Conservation (phyloP, 2,329 filamentous ascomycete species). For the Monilinia polystroma region DNA sequence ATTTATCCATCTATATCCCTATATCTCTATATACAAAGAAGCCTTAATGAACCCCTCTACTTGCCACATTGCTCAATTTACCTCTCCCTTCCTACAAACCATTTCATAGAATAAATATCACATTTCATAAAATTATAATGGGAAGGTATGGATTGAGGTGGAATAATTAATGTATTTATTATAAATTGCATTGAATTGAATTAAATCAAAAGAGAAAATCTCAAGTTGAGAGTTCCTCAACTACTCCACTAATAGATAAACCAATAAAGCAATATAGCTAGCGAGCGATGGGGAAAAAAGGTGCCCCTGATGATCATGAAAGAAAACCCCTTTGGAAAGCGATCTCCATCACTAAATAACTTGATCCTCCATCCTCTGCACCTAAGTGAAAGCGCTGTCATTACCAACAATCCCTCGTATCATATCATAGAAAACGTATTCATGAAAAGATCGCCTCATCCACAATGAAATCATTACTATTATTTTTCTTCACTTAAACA, state of each 20-base stretch:
- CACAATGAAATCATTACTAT: neutral
- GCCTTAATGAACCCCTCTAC: too few relatives aligned
- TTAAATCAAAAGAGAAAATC: neutral
- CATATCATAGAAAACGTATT: neutral
- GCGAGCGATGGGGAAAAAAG: neutral
- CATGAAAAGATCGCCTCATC: neutral
- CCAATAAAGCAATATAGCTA: neutral
- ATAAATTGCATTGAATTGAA: neutral
- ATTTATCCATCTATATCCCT: too few relatives aligned
- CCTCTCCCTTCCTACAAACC: too few relatives aligned
- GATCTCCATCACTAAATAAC: neutral
- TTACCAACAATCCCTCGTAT: neutral
- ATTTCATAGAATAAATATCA: too few relatives aligned
- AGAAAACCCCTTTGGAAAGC: neutral
- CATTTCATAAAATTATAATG: too few relatives aligned
- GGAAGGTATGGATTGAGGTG: too few relatives aligned
- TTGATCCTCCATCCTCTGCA: neutral
- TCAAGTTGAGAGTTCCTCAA: neutral
- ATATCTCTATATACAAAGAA: too few relatives aligned
- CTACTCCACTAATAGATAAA: neutral
- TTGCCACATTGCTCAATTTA: too few relatives aligned
- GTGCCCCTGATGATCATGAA: neutral
- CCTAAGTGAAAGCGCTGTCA: neutral
- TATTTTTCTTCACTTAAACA: neutral
- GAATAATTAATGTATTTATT: too few relatives aligned